Percentiles rank a stretch among this genome's conserved stretches.
Conservation (phyloP, 2,329 filamentous ascomycete species). For the Neonectria sp. region DNA sequence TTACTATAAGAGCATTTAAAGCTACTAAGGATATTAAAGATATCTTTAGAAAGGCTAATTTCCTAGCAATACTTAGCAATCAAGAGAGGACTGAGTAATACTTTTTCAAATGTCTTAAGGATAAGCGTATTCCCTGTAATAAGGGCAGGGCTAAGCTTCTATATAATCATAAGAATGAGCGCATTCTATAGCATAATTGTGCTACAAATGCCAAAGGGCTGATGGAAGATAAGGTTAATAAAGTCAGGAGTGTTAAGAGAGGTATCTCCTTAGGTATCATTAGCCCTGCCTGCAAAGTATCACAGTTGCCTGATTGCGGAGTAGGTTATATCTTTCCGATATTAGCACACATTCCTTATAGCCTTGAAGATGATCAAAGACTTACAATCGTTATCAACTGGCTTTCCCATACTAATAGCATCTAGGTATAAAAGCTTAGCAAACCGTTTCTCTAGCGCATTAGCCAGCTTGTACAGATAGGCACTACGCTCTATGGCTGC, state of each 20-base stretch:
- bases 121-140: constrained; percentile 78
- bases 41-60: constrained; percentile 80
- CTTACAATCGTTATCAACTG: constrained; percentile 7
- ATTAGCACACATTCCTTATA: not conserved
- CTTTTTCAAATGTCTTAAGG: constrained; percentile 80
- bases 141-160: constrained; percentile 82
- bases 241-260: constrained; percentile 10
- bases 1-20: constrained; percentile 1
- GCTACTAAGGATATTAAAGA: constrained; percentile 74
- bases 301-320: not conserved
- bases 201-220: constrained; percentile 6
- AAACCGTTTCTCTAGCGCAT: constrained; percentile 27
- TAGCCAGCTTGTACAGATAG: constrained; percentile 31
- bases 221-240: not conserved
- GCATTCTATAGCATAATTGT: constrained; percentile 86
- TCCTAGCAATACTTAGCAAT: constrained; percentile 76
- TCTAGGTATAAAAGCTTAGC: constrained; percentile 31
- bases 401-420: constrained; percentile 34
- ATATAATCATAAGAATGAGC: constrained; percentile 80
- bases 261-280: not conserved
- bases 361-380: not conserved
- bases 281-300: not conserved
- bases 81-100: constrained; percentile 75
- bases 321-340: not conserved
- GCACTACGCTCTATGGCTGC: constrained; percentile 18